Percentiles rank a stretch among this genome's conserved stretches.
Conservation (phyloP, 371 early-diverging fungal genomes). For the Mortierella sp. region DNA sequence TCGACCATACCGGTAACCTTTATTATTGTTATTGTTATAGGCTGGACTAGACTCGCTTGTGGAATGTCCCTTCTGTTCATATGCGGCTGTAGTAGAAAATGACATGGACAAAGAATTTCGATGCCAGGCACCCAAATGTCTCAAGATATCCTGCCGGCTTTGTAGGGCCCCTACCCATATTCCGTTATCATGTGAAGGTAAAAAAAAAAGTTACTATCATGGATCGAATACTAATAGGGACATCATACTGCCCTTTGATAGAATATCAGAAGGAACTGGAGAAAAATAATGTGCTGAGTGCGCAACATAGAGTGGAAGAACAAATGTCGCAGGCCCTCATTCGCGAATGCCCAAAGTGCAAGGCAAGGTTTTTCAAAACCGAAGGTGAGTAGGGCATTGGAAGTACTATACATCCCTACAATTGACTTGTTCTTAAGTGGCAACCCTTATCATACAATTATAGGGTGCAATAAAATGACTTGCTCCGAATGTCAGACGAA, state of each 20-base stretch:
- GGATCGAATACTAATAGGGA: too few relatives aligned
- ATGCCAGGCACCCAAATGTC: conserved; percentile 58
- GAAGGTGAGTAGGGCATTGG: conserved; percentile 35
- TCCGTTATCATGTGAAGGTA: conserved; percentile 62
- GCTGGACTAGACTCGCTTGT: conserved; percentile 60
- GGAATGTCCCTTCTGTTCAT: conserved; percentile 65
- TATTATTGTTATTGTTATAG: conserved; percentile 15
- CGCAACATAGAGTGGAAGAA: conserved; percentile 63
- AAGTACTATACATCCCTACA: not conserved
- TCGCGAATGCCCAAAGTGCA: conserved; percentile 65
- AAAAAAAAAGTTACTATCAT: too few relatives aligned
- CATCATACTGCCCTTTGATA: conserved; percentile 6
- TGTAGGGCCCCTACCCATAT: conserved; percentile 60
- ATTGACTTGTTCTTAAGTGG: not conserved
- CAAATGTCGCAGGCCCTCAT: conserved; percentile 67
- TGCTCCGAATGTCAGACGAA: conserved; percentile 51
- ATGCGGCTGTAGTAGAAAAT: conserved; percentile 58
- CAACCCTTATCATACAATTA: not conserved
- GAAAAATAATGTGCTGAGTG: conserved; percentile 45
- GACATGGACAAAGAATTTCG: conserved; percentile 61
- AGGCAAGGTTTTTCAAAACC: conserved; percentile 47
- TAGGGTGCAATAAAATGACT: conserved; percentile 66
- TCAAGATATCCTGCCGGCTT: conserved; percentile 58
- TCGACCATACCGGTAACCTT: not conserved
- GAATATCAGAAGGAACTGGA: conserved; percentile 57